Evolutionary conservation across 495 filamentous ascomycete genomes (phyloP), one percentile per base, ranked within the genome.

Genomic region (Schizothecium vesticola): DNA sequence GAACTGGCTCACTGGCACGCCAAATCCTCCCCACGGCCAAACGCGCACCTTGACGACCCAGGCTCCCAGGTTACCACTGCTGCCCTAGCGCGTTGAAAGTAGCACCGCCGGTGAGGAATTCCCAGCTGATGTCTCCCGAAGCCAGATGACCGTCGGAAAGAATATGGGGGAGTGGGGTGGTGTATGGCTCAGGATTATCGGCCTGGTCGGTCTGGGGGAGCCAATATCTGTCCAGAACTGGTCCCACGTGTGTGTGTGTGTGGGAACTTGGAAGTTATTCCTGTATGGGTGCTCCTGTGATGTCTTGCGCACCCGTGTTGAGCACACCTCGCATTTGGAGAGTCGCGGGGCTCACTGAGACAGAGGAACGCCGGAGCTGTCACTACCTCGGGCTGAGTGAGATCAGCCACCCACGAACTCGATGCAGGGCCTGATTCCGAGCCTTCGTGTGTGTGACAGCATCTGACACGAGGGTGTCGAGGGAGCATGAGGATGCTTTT

Each of bases 221-320:
- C 76, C 76, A 77, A 78, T 78, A 69, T 73, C 60, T 65, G 26
- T 68, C 26, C 12, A 70, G 71, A 63, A 75, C 72, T 25, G 13
- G 68, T 65, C 70, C 76, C 76, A 78, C 76, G 73, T 78, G 75
- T 75, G 67, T 63, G 67, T 63, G 23, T 56, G 59, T 31, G 19
- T 62, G 26, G 24, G 56, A 23, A 56, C 21, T 65, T 61, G 58
- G 28, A 65, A 58, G 63, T 56, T 21, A 21, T n/a, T 19, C 9
- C 7, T 26, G 36, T 5, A 23, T 31, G 12, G 59, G 26, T 61
- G 59, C 59, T 28, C n/a, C 59, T 21, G 23, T 61, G 59, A 51
- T 51, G 16, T 51, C 43, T 51, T 51, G 43, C 43, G n/a, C n/a
- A n/a, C n/a, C n/a, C n/a, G 43, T 51, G 43, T 51, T 51, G 43